These are phyloP conservation scores for Debaryomycetaceae sp. DNA, from an alignment of 1,139 yeast species.

Conservation along the genomic window DNA sequence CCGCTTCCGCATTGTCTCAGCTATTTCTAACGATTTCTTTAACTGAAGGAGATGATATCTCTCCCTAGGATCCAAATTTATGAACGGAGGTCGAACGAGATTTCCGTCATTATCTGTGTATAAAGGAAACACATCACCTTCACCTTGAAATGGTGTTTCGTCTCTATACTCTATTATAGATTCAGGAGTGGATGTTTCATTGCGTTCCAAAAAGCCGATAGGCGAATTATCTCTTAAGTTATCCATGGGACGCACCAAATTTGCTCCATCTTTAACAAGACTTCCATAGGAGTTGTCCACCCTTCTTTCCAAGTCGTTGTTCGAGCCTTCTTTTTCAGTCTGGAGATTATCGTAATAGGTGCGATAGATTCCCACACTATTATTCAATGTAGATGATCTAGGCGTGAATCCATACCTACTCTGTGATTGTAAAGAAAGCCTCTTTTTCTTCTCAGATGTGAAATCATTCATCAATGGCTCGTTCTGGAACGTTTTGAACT, in stretches of 20 bases:
- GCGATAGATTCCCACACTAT: conserved; percentile 23
- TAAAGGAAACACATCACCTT: conserved; percentile 31
- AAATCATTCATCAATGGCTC: conserved; percentile 14
- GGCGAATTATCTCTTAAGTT: conserved; percentile 14
- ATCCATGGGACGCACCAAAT: not conserved
- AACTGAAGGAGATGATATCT: conserved; percentile 41
- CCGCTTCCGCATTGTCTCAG: conserved; percentile 29
- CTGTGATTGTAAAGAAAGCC: conserved; percentile 26
- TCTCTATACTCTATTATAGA: conserved; percentile 3
- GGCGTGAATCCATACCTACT: conserved; percentile 23
- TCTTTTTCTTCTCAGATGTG: conserved; percentile 27
- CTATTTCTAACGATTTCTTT: conserved; percentile 36
- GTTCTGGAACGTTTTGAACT: conserved; percentile 3
- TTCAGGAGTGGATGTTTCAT: conserved; percentile 3
- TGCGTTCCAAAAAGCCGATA: conserved; percentile 14
- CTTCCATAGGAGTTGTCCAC: conserved; percentile 23
- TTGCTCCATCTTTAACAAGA: conserved; percentile 16
- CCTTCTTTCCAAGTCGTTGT: conserved; percentile 30
- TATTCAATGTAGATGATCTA: conserved; percentile 21
- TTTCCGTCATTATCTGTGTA: conserved; percentile 38
- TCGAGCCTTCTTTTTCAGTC: conserved; percentile 22
- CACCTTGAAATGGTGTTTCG: conserved; percentile 11
- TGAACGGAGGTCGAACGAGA: conserved; percentile 45
- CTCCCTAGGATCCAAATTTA: conserved; percentile 44
- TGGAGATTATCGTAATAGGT: conserved; percentile 21